Evolutionary conservation across 2,329 filamentous ascomycete genomes (phyloP), one percentile per base, ranked within the genome.

Genomic region (Talaromyces atroroseus): DNA sequence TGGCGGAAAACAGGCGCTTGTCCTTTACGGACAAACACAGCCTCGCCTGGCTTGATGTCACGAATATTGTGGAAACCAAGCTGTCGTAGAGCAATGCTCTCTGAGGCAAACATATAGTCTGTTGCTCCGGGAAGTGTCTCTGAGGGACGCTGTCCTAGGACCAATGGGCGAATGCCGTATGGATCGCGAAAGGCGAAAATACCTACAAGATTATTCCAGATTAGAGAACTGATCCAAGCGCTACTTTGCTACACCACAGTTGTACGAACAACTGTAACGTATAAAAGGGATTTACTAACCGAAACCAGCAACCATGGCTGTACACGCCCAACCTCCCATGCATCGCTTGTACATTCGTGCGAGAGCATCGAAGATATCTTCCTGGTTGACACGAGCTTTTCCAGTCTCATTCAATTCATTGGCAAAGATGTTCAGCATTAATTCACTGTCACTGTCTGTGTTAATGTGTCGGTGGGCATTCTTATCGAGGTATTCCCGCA

Each of bases 51-150:
- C 54, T 86, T 75, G 61, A 96, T 88, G 66, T 96, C 88, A 40
- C 80, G 74, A 64, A 95, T 86, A 66, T 90, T 79, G 34, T 73
- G 78, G 75, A 94, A 95, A 16, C 90, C 90, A 49, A 92, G 85
- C 70, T 95, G 90, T 47, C 82, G 82, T 48, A 96, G 77, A 8
- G 90, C 91, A 50, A 96, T 85, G 8, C 88, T 92, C 73, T 96
- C 91, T 0, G 90, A 95, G 1, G 90, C 90, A 78, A 96, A 83
- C 82, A 96, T 90, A 76, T 95, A 96, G 72, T 96, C 91, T 59
- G 74, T 86, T 21, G 56, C 56, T 5, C 84, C 85, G 4, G 82
- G 78, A 36, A 82, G 79, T 40, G 84, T 87, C 14, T 78, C 72
- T 1, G 88, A 90, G 1, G 83, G 80, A 54, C 90, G 82, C 49